phyloP scores from a whole-genome alignment of 1,139 yeast genomes.

The Hemisphaericaspora lyxosophila region DNA sequence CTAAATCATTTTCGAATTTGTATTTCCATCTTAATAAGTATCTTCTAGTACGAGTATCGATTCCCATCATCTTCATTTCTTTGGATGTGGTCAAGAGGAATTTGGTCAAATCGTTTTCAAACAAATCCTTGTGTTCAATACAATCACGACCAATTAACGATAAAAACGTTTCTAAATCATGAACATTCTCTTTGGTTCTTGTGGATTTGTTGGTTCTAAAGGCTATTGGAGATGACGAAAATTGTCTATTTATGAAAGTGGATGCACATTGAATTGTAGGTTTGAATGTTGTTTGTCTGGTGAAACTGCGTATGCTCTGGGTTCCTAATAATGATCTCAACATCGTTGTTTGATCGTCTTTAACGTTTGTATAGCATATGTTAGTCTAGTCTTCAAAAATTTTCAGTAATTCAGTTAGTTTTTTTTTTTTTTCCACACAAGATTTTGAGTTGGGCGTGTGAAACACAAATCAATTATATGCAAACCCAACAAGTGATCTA shows the following conservation, averaged over 20 bases:
- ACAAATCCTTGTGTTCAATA: constrained; percentile 64
- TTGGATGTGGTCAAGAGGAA: constrained; percentile 58
- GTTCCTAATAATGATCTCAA: constrained; percentile 1
- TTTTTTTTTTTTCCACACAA: neutral
- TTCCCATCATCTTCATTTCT: constrained; percentile 73
- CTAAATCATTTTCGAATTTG: constrained; percentile 55
- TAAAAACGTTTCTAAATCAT: constrained; percentile 74
- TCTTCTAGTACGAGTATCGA: constrained; percentile 70
- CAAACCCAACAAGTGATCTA: neutral
- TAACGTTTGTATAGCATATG: too few species aligned
- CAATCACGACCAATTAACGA: constrained; percentile 73
- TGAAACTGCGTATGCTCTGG: constrained; percentile 2
- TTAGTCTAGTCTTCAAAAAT: neutral
- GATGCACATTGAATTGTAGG: neutral
- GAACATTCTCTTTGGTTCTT: constrained; percentile 53
- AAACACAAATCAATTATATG: neutral
- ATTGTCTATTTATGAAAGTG: constrained; percentile 4
- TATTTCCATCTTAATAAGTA: constrained; percentile 56
- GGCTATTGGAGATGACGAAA: constrained; percentile 18
- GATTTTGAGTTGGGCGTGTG: neutral
- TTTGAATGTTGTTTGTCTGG: neutral
- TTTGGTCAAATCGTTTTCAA: constrained; percentile 71
- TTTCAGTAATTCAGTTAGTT: neutral
- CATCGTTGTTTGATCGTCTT: neutral
- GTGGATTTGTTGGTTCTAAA: constrained; percentile 40